Percentiles rank a stretch among this genome's conserved stretches.
Evolutionary conservation across 1,139 yeast species (phyloP).

Genomic region (Yueomyces sp.): DNA sequence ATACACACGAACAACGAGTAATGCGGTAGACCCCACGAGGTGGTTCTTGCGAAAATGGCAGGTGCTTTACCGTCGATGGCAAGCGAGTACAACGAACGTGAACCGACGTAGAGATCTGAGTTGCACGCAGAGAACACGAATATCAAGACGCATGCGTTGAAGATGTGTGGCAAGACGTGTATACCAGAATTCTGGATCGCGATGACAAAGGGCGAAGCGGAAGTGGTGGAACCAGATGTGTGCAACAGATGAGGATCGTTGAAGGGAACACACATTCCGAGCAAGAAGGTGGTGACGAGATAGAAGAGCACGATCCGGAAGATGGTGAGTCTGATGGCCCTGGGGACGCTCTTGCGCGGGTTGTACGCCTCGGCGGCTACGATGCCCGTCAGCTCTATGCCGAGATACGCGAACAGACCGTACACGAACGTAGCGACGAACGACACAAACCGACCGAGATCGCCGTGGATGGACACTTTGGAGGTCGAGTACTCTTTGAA

Average conservation of each 20-base stretch:
- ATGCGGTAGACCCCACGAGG: slow-evolving; percentile 55
- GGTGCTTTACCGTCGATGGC: slow-evolving; percentile 58
- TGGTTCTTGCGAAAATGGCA: slow-evolving; percentile 41
- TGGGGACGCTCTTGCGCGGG: slow-evolving; percentile 66
- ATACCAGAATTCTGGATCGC: slow-evolving; percentile 53
- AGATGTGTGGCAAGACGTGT: slow-evolving; percentile 46
- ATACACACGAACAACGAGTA: slow-evolving; percentile 34
- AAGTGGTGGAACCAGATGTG: slow-evolving; percentile 25
- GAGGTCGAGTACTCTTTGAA: slow-evolving; percentile 35
- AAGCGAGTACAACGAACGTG: slow-evolving; percentile 55
- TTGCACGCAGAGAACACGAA: slow-evolving; percentile 65
- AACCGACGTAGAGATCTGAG: slow-evolving; percentile 59
- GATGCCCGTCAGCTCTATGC: slow-evolving; percentile 65
- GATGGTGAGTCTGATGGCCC: slow-evolving; percentile 63
- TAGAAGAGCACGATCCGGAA: slow-evolving; percentile 67
- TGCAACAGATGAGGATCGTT: slow-evolving; percentile 36
- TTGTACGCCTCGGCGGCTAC: slow-evolving; percentile 69
- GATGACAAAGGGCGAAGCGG: slow-evolving; percentile 69
- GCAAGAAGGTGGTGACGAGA: slow-evolving; percentile 48
- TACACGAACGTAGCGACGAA: slow-evolving; percentile 56
- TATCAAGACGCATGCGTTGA: slow-evolving; percentile 56
- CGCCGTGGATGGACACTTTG: slow-evolving; percentile 23
- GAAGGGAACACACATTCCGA: slow-evolving; percentile 68
- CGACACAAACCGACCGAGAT: slow-evolving; percentile 46
- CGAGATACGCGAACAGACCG: slow-evolving; percentile 66